These are phyloP conservation scores for Neurospora sp. DNA, from an alignment of 495 filamentous ascomycete genomes.

Conservation along the genomic window DNA sequence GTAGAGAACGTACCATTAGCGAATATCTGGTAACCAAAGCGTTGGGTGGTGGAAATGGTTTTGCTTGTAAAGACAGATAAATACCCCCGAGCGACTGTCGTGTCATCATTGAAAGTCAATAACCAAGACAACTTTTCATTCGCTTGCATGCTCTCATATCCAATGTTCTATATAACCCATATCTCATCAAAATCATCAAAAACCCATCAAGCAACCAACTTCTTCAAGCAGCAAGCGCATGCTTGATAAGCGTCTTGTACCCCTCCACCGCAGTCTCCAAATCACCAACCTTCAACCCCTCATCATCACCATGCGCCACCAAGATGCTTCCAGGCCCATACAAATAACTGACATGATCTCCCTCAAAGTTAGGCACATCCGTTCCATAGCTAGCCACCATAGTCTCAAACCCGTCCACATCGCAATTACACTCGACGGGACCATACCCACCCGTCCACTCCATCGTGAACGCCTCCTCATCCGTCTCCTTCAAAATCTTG, in stretches of 20 bases:
- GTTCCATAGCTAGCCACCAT: conserved; percentile 86
- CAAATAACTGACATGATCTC: conserved; percentile 69
- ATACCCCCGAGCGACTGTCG: neutral
- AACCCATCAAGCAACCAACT: neutral
- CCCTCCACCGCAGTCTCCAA: conserved; percentile 59
- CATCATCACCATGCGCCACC: conserved; percentile 80
- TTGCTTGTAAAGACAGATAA: neutral
- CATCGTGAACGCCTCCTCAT: conserved; percentile 49
- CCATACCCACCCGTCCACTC: conserved; percentile 53
- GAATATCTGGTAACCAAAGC: neutral
- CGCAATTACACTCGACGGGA: conserved; percentile 66
- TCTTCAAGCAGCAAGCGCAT: neutral
- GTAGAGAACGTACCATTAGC: neutral
- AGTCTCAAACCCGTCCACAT: conserved; percentile 73
- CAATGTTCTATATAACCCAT: neutral
- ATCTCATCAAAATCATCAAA: conserved; percentile 1
- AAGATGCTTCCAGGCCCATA: conserved; percentile 85
- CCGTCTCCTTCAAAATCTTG: conserved; percentile 46
- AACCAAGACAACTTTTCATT: neutral
- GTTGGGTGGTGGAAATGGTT: neutral
- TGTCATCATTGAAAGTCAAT: neutral
- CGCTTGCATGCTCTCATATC: neutral
- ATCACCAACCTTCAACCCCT: conserved; percentile 62
- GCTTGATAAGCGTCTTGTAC: conserved; percentile 56
- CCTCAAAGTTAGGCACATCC: conserved; percentile 69